Conservation (phyloP, 257 asterid species). For the Fraxinus americana region DNA sequence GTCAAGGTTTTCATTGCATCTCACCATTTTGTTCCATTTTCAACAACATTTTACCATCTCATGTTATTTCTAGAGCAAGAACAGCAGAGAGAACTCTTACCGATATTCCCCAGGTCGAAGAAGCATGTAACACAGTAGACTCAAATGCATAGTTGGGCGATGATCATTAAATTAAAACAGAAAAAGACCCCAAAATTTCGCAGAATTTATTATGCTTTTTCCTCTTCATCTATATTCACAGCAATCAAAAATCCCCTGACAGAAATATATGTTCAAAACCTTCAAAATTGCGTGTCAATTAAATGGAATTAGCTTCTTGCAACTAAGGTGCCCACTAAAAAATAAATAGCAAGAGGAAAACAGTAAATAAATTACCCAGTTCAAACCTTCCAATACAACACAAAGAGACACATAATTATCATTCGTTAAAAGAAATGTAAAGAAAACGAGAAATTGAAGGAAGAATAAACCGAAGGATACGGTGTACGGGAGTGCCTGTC, state of each 20-base stretch:
- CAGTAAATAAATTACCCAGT: background rate
- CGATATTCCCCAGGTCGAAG: background rate
- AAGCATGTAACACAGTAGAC: background rate
- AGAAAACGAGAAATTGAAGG: background rate
- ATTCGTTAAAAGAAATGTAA: background rate
- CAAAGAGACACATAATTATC: background rate
- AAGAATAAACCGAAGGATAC: slow-evolving; percentile 48
- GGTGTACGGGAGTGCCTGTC: slow-evolving; percentile 97
- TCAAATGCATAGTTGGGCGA: background rate
- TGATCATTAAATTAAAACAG: background rate
- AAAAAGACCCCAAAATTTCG: background rate
- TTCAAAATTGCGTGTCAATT: slow-evolving; percentile 1
- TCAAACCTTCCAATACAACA: background rate
- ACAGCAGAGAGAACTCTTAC: background rate
- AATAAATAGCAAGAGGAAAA: background rate
- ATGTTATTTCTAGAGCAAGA: background rate
- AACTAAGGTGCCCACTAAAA: background rate
- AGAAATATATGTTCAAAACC: background rate
- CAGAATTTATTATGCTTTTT: background rate
- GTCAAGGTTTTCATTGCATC: background rate
- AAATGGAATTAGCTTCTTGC: slow-evolving; percentile 4
- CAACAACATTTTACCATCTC: background rate
- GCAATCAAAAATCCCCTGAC: background rate
- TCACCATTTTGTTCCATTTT: background rate
- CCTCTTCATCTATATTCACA: background rate